These are phyloP conservation scores for Mollisia scopiformis DNA, from an alignment of 2,329 filamentous ascomycete genomes.

Conservation along the genomic window DNA sequence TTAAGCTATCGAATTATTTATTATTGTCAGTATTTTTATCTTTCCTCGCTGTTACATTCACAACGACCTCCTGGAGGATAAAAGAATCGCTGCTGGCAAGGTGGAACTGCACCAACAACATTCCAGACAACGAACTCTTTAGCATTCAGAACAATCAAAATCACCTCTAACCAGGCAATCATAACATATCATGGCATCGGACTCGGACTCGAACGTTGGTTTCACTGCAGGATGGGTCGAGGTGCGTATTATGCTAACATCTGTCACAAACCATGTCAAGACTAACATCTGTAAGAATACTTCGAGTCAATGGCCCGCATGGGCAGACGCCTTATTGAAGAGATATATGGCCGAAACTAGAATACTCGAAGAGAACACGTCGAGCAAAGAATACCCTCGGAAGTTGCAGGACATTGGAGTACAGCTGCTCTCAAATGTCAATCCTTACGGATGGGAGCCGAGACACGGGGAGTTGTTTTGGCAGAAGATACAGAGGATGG, in stretches of 20 bases:
- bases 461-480: background rate
- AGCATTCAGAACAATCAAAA: background rate
- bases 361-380: background rate
- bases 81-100: too few species aligned
- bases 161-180: background rate
- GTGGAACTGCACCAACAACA: too few species aligned
- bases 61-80: too few species aligned
- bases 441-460: background rate
- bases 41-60: too few species aligned
- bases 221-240: background rate
- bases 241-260: background rate
- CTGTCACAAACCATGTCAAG: background rate
- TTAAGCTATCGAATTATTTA: background rate
- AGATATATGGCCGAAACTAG: background rate
- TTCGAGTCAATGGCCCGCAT: background rate
- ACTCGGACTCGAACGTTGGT: background rate
- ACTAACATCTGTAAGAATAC: background rate
- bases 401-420: background rate
- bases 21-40: too few species aligned
- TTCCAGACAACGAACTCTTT: too few species aligned
- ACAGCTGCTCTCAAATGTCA: background rate
- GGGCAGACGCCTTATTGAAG: background rate
- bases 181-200: background rate
- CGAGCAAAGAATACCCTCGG: background rate
- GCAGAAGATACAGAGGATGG: background rate